Conservation (phyloP, 2,329 filamentous ascomycete species). For the Colletotrichum falcatum region DNA sequence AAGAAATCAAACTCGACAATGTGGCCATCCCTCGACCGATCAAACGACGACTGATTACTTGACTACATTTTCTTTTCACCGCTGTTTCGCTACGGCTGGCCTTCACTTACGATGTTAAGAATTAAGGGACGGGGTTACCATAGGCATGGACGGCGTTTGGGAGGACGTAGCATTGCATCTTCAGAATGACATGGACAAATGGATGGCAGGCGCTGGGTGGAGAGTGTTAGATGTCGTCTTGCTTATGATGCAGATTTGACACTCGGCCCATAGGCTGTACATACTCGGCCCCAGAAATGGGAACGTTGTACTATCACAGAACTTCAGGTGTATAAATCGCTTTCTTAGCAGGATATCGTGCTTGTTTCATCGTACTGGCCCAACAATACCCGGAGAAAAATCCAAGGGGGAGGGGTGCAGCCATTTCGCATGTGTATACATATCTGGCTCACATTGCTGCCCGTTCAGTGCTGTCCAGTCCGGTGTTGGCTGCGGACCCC, state of each 20-base stretch:
- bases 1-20: constrained; percentile 50
- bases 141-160: constrained; percentile 27
- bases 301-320: too few relatives aligned
- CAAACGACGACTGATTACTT: constrained; percentile 59
- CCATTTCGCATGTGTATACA: background rate
- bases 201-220: background rate
- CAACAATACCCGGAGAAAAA: background rate
- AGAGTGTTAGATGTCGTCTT: background rate
- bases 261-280: background rate
- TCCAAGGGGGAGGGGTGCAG: too few relatives aligned
- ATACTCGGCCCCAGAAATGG: background rate
- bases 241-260: background rate
- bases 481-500: background rate
- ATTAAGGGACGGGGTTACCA: background rate
- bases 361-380: background rate
- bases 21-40: constrained; percentile 56
- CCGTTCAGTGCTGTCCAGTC: background rate
- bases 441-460: background rate
- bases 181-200: background rate
- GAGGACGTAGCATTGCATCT: background rate
- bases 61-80: constrained; percentile 31
- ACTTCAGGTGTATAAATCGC: background rate
- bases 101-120: background rate
- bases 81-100: background rate
- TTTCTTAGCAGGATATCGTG: background rate